Evolutionary conservation across 1,139 yeast species (phyloP).

Genomic region (Candida tunisiensis): DNA sequence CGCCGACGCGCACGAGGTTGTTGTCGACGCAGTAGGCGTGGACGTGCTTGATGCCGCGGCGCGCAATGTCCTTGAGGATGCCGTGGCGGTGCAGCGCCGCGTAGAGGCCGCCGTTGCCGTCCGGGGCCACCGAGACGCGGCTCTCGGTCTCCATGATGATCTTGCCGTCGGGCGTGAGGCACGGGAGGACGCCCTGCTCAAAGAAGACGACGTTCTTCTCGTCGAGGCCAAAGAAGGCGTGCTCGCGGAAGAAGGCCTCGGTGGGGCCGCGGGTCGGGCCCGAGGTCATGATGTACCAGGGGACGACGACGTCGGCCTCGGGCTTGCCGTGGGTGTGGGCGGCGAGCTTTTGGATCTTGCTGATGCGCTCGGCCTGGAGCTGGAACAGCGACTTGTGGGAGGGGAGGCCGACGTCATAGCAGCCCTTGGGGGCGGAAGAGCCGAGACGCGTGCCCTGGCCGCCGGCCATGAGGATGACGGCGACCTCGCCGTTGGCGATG

Average conservation of each 20-base stretch:
- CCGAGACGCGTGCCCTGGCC: conserved; percentile 97
- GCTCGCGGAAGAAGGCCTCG: conserved; percentile 44
- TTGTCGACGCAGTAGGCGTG: conserved; percentile 98
- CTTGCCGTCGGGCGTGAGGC: conserved; percentile 60
- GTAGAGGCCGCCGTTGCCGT: conserved; percentile 96
- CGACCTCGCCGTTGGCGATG: conserved; percentile 59
- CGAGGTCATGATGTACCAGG: conserved; percentile 94
- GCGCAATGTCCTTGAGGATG: conserved; percentile 47
- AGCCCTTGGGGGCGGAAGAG: conserved; percentile 81
- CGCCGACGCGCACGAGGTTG: conserved; percentile 82
- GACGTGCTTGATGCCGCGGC: conserved; percentile 68
- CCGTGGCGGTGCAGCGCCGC: conserved; percentile 57
- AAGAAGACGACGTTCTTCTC: conserved; percentile 52
- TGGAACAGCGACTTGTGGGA: conserved; percentile 75
- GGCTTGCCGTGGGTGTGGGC: conserved; percentile 14
- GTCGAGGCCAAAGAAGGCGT: conserved; percentile 56
- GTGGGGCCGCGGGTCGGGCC: conserved; percentile 73
- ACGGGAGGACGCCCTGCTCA: conserved; percentile 92
- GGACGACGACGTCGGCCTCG: conserved; percentile 24
- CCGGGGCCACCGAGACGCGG: conserved; percentile 73
- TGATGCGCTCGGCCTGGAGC: conserved; percentile 78
- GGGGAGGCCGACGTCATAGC: conserved; percentile 76
- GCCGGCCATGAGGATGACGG: conserved; percentile 86
- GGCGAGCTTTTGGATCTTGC: conserved; percentile 44
- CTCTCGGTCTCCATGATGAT: conserved; percentile 42